Conservation (phyloP, 345 rosid species). For the Eucalyptus brandiana region DNA sequence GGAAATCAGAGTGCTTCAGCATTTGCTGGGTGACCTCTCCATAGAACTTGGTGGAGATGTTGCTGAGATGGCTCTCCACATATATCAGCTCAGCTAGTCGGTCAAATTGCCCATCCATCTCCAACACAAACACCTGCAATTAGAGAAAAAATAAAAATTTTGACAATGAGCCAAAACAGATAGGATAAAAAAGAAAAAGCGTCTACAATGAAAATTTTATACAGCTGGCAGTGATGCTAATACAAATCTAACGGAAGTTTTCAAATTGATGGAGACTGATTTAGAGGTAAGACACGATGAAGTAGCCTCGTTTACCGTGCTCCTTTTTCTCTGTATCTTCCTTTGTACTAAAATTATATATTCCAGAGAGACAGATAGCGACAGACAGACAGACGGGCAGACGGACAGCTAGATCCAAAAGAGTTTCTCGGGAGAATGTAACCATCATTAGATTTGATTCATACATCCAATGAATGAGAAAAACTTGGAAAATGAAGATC, state of each 20-base stretch:
- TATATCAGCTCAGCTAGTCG: constrained; percentile 91
- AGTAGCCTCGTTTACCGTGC: neutral
- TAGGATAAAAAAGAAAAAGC: neutral
- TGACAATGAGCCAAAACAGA: neutral
- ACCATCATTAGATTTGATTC: neutral
- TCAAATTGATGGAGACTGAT: neutral
- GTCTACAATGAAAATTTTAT: neutral
- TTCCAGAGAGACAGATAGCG: neutral
- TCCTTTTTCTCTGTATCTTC: neutral
- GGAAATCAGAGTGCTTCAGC: constrained; percentile 95
- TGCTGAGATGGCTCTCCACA: constrained; percentile 92
- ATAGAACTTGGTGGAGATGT: constrained; percentile 89
- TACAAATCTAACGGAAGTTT: neutral
- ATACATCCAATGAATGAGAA: neutral
- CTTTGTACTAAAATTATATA: neutral
- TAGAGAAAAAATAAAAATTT: neutral
- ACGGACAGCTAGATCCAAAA: neutral
- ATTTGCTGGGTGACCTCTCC: constrained; percentile 98
- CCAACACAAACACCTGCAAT: constrained; percentile 69
- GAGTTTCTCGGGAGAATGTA: neutral
- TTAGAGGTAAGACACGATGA: neutral
- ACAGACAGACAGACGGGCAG: neutral
- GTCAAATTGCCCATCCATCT: constrained; percentile 98
- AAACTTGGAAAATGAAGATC: neutral
- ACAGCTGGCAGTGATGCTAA: neutral